Percentiles rank a stretch among this genome's conserved stretches.
phyloP scores from a whole-genome alignment of 106 monocot genomes.

The Phalaenopsis equestris region DNA sequence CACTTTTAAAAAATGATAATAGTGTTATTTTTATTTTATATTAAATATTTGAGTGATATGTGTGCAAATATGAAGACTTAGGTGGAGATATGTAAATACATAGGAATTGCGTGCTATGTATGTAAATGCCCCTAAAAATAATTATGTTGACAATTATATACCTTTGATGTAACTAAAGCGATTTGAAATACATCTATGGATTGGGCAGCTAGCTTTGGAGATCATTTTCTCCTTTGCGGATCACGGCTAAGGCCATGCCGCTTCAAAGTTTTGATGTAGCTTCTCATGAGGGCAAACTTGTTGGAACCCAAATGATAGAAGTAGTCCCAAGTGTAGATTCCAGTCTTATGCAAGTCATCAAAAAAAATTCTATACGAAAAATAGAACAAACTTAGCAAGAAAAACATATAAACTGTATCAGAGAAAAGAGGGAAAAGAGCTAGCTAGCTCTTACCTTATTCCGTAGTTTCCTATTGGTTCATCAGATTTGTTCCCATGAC shows the following conservation, averaged over 20 bases:
- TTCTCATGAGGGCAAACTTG: conserved; percentile 77
- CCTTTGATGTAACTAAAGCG: not conserved
- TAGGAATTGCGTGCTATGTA: too few species aligned
- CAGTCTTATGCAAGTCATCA: conserved; percentile 93
- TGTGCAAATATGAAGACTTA: too few species aligned
- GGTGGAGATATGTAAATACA: too few species aligned
- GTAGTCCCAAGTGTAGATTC: conserved; percentile 97
- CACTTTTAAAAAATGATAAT: too few species aligned
- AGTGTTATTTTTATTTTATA: too few species aligned
- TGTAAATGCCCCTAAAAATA: not conserved
- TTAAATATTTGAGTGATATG: too few species aligned
- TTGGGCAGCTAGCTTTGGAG: not conserved
- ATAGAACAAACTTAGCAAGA: conserved; percentile 1
- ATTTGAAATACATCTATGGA: not conserved
- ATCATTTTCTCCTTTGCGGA: conserved; percentile 39
- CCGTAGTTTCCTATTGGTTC: conserved; percentile 89
- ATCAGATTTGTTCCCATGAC: conserved; percentile 83
- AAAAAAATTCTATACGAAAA: conserved; percentile 48
- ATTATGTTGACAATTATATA: not conserved
- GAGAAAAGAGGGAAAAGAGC: not conserved
- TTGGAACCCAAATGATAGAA: conserved; percentile 71
- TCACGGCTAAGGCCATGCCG: conserved; percentile 76
- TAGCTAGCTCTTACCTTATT: conserved; percentile 31
- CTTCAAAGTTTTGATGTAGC: conserved; percentile 70
- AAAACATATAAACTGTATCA: not conserved